Evolutionary conservation across 257 asterid genomes (phyloP).

Genomic region (Fraxinus quadrangulata): DNA sequence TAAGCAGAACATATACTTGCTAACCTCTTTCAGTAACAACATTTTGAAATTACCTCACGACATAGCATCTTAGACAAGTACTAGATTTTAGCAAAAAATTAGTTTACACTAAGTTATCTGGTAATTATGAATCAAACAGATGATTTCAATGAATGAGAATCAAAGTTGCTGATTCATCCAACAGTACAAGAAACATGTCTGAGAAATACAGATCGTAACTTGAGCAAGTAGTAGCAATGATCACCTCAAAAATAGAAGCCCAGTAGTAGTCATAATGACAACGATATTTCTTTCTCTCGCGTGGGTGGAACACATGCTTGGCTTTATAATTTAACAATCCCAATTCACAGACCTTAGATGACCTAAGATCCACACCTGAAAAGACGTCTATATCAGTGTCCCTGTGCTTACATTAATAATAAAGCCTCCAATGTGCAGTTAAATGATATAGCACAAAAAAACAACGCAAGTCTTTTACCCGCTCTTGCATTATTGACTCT

Average conservation of each 20-base stretch:
- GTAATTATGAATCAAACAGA: constrained; percentile 10
- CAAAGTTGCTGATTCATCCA: constrained; percentile 4
- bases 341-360: constrained; percentile 94
- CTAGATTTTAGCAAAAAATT: not conserved
- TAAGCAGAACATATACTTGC: not conserved
- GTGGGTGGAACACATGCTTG: constrained; percentile 78
- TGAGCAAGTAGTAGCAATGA: constrained; percentile 19
- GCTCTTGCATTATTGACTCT: not conserved
- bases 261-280: constrained; percentile 95
- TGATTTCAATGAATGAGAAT: not conserved
- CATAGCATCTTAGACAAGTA: not conserved
- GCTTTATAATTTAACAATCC: constrained; percentile 88
- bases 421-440: not conserved
- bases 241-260: constrained; percentile 97
- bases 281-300: constrained; percentile 72
- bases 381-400: constrained; percentile 24
- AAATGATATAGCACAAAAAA: not conserved
- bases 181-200: not conserved
- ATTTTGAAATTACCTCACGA: not conserved
- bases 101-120: not conserved
- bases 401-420: not conserved
- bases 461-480: not conserved
- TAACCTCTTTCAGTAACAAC: not conserved
- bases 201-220: constrained; percentile 5
- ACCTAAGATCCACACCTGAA: constrained; percentile 92